phyloP scores from a whole-genome alignment of 805 yeast genomes.

The Cyberlindnera amylophila region DNA sequence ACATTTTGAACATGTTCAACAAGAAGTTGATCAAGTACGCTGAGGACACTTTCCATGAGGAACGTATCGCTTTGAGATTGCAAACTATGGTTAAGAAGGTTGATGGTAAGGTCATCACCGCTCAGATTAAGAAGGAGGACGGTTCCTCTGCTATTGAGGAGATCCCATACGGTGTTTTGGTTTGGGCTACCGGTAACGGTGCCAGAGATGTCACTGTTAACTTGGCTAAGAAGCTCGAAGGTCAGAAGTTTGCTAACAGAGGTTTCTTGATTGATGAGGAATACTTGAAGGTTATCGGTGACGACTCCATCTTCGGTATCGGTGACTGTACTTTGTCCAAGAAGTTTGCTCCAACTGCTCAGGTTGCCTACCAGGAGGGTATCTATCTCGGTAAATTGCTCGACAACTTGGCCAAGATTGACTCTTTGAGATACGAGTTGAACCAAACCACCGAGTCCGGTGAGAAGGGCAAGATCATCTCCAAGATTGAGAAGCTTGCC shows the following conservation, averaged over 20 bases:
- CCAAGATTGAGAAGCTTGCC: slow-evolving; percentile 38
- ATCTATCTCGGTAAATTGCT: slow-evolving; percentile 71
- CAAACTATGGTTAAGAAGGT: slow-evolving; percentile 89
- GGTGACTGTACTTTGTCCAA: slow-evolving; percentile 93
- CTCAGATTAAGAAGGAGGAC: slow-evolving; percentile 60
- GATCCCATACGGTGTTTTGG: slow-evolving; percentile 87
- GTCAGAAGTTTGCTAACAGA: slow-evolving; percentile 81
- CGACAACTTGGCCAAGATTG: slow-evolving; percentile 59
- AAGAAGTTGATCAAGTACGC: slow-evolving; percentile 72
- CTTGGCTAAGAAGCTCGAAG: slow-evolving; percentile 65
- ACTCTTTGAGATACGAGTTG: slow-evolving; percentile 46
- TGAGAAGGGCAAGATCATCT: slow-evolving; percentile 32
- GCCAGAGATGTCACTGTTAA: slow-evolving; percentile 72
- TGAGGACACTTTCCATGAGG: slow-evolving; percentile 64
- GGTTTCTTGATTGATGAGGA: slow-evolving; percentile 81
- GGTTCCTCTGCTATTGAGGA: slow-evolving; percentile 56
- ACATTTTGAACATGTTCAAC: slow-evolving; percentile 75
- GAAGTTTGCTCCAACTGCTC: slow-evolving; percentile 93
- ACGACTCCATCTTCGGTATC: slow-evolving; percentile 70
- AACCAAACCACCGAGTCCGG: slow-evolving; percentile 34
- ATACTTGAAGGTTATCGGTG: slow-evolving; percentile 76
- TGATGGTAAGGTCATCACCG: slow-evolving; percentile 64
- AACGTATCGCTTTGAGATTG: slow-evolving; percentile 69
- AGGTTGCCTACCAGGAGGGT: slow-evolving; percentile 96
- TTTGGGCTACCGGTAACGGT: slow-evolving; percentile 98